Evolutionary conservation across 192 early-diverging fungal species (phyloP).

Genomic region (Umbelopsis ramanniana): DNA sequence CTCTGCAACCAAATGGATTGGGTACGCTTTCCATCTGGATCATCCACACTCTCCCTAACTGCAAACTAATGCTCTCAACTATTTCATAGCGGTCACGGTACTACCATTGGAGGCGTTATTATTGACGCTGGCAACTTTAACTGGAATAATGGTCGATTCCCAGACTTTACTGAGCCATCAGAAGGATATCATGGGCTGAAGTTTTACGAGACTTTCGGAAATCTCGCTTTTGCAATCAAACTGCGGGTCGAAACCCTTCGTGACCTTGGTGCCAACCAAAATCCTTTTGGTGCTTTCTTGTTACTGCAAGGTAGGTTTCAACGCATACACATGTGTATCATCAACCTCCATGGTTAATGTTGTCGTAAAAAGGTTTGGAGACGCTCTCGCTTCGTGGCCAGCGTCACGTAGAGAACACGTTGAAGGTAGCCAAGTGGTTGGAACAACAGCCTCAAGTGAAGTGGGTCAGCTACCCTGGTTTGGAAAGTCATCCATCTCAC

Average conservation of each 20-base stretch:
- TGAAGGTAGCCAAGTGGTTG: slow-evolving; percentile 82
- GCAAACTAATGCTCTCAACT: slow-evolving; percentile 36
- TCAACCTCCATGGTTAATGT: background rate
- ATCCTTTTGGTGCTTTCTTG: slow-evolving; percentile 89
- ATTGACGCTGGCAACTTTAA: slow-evolving; percentile 87
- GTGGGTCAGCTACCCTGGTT: slow-evolving; percentile 91
- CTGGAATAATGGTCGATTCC: slow-evolving; percentile 91
- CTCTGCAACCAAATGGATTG: slow-evolving; percentile 95
- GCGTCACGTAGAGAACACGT: slow-evolving; percentile 80
- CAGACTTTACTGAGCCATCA: slow-evolving; percentile 82
- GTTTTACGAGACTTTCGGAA: slow-evolving; percentile 89
- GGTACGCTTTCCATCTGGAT: slow-evolving; percentile 18
- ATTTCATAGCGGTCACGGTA: slow-evolving; percentile 72
- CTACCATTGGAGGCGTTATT: slow-evolving; percentile 88
- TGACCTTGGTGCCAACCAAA: slow-evolving; percentile 83
- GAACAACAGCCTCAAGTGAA: slow-evolving; percentile 69
- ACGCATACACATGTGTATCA: background rate
- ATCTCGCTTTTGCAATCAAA: slow-evolving; percentile 76
- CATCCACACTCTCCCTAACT: no score
- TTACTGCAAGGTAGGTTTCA: slow-evolving; percentile 65
- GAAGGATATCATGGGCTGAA: slow-evolving; percentile 86
- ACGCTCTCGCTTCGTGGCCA: slow-evolving; percentile 90
- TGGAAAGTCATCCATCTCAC: slow-evolving; percentile 79
- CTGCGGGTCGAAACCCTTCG: slow-evolving; percentile 84
- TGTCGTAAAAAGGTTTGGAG: slow-evolving; percentile 62